These are phyloP conservation scores for Paspalum vaginatum DNA, from an alignment of 176 grass and related monocot genomes.

Conservation along the genomic window DNA sequence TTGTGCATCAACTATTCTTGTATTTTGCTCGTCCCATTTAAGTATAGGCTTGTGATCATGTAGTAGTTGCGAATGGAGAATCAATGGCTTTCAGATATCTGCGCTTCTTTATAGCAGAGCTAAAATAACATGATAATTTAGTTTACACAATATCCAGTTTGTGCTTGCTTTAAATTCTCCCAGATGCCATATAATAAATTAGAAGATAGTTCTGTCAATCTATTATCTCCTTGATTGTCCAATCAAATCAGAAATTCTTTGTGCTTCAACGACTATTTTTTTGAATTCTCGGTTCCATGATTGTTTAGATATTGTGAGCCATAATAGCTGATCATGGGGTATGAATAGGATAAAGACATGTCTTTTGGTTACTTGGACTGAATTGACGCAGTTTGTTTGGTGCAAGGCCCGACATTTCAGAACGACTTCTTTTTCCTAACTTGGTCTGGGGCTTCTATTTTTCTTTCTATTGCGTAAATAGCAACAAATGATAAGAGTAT, in stretches of 20 bases:
- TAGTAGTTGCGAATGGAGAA: not conserved
- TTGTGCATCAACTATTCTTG: conserved; percentile 6
- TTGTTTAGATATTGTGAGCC: not conserved
- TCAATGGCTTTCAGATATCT: not conserved
- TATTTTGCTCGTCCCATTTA: not conserved
- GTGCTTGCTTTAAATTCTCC: conserved; percentile 18
- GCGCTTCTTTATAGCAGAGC: not conserved
- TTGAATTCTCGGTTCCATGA: not conserved
- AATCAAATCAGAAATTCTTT: not conserved
- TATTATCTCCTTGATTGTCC: conserved; percentile 20
- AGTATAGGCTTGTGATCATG: not conserved
- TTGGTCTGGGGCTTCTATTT: conserved; percentile 5
- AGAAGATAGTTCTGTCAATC: not conserved
- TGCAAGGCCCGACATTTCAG: not conserved
- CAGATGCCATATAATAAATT: conserved; percentile 6
- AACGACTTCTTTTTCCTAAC: not conserved
- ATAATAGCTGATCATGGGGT: not conserved
- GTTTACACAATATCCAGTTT: not conserved
- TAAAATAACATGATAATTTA: not conserved
- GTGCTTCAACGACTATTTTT: not conserved
- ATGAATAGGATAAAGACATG: not conserved
- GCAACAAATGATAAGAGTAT: not conserved
- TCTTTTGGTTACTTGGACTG: not conserved
- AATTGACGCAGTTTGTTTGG: not conserved
- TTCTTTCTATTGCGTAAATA: not conserved